Percentiles rank a stretch among this genome's conserved stretches.
phyloP scores from a whole-genome alignment of 306 rosid species.

The Trifolium pratense region DNA sequence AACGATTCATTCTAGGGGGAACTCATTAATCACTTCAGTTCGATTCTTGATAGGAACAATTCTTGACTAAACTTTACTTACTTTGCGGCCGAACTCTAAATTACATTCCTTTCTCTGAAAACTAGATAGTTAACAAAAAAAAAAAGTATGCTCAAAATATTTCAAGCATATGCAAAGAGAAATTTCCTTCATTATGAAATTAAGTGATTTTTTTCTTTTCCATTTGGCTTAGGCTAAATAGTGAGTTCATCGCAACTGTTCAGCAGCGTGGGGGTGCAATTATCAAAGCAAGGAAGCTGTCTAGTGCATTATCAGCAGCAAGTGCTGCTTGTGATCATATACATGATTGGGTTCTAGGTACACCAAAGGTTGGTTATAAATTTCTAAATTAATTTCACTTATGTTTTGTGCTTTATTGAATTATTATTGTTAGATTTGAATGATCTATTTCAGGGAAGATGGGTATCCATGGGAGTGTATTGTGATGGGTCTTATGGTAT shows the following conservation, averaged over 20 bases:
- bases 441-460: conserved; percentile 56
- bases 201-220: neutral
- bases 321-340: conserved; percentile 98
- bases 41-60: too few relatives aligned
- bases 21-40: too few relatives aligned
- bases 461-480: conserved; percentile 97
- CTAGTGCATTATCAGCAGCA: conserved; percentile 98
- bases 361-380: conserved; percentile 80
- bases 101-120: too few relatives aligned
- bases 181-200: neutral
- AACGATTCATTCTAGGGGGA: too few relatives aligned
- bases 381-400: neutral
- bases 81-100: too few relatives aligned
- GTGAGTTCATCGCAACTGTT: conserved; percentile 79
- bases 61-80: too few relatives aligned
- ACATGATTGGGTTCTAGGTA: conserved; percentile 95
- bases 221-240: conserved; percentile 59
- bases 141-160: too few relatives aligned
- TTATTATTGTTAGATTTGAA: conserved; percentile 29
- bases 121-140: too few relatives aligned
- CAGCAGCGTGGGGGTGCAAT: conserved; percentile 99
- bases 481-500: conserved; percentile 91
- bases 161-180: neutral
- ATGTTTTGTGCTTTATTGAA: neutral
- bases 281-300: conserved; percentile 91